These are phyloP conservation scores for Fraxinus albicans DNA, from an alignment of 305 asterid species.

Conservation along the genomic window DNA sequence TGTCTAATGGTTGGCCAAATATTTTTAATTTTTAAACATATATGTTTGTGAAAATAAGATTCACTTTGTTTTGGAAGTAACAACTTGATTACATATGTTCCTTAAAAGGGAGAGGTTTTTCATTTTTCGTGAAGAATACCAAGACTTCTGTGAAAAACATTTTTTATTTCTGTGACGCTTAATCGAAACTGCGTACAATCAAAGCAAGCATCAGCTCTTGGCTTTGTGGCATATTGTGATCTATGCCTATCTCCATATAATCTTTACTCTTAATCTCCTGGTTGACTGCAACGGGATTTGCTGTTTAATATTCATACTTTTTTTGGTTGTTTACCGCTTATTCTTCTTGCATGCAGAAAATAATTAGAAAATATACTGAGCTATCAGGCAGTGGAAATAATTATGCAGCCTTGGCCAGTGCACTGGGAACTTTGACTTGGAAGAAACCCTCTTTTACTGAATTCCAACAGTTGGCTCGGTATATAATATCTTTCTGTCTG, in stretches of 20 bases:
- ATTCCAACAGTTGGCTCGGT: slow-evolving; percentile 77
- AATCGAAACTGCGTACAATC: background rate
- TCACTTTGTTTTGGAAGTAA: background rate
- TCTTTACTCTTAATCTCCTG: background rate
- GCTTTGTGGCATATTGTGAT: background rate
- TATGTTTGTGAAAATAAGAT: background rate
- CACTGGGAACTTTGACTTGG: slow-evolving; percentile 88
- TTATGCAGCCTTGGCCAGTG: slow-evolving; percentile 83
- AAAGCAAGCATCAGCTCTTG: background rate
- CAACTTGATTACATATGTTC: background rate
- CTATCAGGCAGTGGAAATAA: slow-evolving; percentile 54
- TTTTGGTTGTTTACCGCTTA: background rate
- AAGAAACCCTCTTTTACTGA: slow-evolving; percentile 73
- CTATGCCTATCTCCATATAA: background rate
- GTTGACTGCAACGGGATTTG: background rate
- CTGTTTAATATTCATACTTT: background rate
- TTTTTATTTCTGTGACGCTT: background rate
- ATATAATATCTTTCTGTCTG: background rate
- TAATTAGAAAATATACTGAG: slow-evolving; percentile 63
- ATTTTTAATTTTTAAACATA: background rate
- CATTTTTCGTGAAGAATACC: background rate
- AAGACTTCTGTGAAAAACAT: background rate
- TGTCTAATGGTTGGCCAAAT: background rate
- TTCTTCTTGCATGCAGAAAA: slow-evolving; percentile 48
- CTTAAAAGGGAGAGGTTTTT: background rate